Conservation (phyloP, 2,329 filamentous ascomycete species). For the Aspergillus ruber region DNA sequence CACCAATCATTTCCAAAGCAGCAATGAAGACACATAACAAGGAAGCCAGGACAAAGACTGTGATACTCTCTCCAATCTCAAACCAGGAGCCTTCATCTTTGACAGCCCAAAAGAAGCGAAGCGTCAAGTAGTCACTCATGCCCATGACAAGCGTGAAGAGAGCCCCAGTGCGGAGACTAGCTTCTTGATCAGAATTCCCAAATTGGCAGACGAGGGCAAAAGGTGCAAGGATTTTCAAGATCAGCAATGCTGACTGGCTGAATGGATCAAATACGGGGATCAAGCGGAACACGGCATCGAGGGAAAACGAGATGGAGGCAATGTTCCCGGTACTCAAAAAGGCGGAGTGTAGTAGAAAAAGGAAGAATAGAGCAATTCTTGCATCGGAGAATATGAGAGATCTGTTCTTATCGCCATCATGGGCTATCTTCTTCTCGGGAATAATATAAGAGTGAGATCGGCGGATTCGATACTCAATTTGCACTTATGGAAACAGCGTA, state of each 20-base stretch:
- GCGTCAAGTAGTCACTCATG: slow-evolving; percentile 79
- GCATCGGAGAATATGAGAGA: slow-evolving; percentile 74
- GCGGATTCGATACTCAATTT: slow-evolving; percentile 76
- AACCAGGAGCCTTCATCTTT: slow-evolving; percentile 95
- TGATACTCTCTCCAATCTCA: slow-evolving; percentile 95
- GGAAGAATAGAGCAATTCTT: slow-evolving; percentile 87
- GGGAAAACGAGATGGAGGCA: slow-evolving; percentile 85
- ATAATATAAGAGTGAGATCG: too few relatives aligned
- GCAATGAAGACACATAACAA: slow-evolving; percentile 86
- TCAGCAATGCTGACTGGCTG: slow-evolving; percentile 75
- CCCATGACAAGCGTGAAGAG: slow-evolving; percentile 94
- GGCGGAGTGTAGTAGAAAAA: slow-evolving; percentile 86
- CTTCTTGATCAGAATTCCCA: slow-evolving; percentile 80
- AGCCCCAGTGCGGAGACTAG: slow-evolving; percentile 77
- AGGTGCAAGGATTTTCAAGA: slow-evolving; percentile 86
- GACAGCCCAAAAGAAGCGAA: slow-evolving; percentile 97
- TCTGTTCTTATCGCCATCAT: slow-evolving; percentile 47
- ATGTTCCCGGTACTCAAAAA: slow-evolving; percentile 98
- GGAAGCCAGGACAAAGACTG: slow-evolving; percentile 89
- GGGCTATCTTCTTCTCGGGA: slow-evolving; percentile 9
- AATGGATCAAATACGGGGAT: slow-evolving; percentile 92
- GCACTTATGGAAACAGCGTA: slow-evolving; percentile 79
- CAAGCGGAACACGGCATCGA: slow-evolving; percentile 82
- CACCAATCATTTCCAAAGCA: too few relatives aligned
- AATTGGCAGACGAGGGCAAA: slow-evolving; percentile 89